A percentile compares a stretch with the other conserved stretches of the same genome.
Evolutionary conservation across 1,284 basidiomycete genomes (phyloP).

Genomic region (Pseudozyma thailandica): DNA sequence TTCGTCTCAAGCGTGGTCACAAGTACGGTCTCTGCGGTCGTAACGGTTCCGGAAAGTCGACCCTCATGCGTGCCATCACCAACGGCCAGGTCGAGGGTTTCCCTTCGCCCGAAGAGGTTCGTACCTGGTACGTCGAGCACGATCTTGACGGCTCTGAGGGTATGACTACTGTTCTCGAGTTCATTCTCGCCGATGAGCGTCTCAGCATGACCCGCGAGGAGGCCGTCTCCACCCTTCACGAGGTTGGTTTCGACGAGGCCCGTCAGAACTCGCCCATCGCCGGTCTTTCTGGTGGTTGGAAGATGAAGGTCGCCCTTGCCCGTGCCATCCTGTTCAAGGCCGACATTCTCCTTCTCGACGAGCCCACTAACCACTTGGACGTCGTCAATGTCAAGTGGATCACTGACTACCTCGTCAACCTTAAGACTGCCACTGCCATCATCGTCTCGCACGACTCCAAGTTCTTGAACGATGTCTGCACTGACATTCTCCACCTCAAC

Average conservation of each 20-base stretch:
- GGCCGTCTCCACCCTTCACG: constrained; percentile 60
- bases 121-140: constrained; percentile 69
- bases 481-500: constrained; percentile 68
- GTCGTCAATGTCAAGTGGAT: constrained; percentile 68
- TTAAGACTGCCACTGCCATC: constrained; percentile 64
- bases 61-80: constrained; percentile 68
- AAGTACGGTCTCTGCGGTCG: constrained; percentile 68
- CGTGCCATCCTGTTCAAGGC: constrained; percentile 68
- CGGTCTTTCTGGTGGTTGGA: constrained; percentile 68
- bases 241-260: constrained; percentile 67
- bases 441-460: constrained; percentile 68
- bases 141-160: constrained; percentile 68
- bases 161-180: constrained; percentile 66
- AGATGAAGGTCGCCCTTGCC: constrained; percentile 69
- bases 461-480: constrained; percentile 68
- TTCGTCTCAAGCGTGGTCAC: constrained; percentile 68
- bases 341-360: constrained; percentile 68
- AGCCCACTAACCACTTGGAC: constrained; percentile 69
- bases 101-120: constrained; percentile 68
- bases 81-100: constrained; percentile 69
- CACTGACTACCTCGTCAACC: constrained; percentile 65
- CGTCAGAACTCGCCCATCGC: constrained; percentile 66
- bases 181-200: constrained; percentile 65
- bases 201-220: constrained; percentile 60
- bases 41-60: constrained; percentile 68